phyloP scores from a whole-genome alignment of 176 grass and related monocot species.

The Oryza australiensis region DNA sequence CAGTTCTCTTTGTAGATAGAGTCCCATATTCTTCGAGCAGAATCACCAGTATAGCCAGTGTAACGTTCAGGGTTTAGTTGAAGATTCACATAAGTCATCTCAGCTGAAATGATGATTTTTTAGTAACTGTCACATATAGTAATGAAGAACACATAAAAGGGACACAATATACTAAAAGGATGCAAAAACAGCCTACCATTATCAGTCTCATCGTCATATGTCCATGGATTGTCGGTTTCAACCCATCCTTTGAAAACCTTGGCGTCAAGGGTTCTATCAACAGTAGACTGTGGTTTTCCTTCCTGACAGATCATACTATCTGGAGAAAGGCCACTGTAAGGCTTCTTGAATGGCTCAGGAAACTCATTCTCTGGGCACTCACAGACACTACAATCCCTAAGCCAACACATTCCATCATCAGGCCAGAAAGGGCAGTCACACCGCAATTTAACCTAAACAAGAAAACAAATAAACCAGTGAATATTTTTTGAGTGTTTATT shows the following conservation, averaged over 20 bases:
- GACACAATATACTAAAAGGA: neutral
- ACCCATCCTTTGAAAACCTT: conserved; percentile 87
- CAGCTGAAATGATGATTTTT: conserved; percentile 55
- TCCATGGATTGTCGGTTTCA: conserved; percentile 96
- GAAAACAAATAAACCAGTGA: conserved; percentile 3
- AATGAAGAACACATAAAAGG: conserved; percentile 16
- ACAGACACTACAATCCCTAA: conserved; percentile 88
- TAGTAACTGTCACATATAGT: conserved; percentile 4
- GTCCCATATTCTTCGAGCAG: conserved; percentile 91
- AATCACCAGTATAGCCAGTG: conserved; percentile 93
- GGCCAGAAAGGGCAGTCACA: conserved; percentile 98
- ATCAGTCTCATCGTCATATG: conserved; percentile 94
- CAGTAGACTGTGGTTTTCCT: conserved; percentile 81
- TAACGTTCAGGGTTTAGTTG: conserved; percentile 92
- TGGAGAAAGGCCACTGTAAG: conserved; percentile 46
- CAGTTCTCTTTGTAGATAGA: conserved; percentile 95
- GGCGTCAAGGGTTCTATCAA: conserved; percentile 89
- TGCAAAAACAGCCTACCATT: conserved; percentile 53
- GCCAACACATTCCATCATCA: conserved; percentile 91
- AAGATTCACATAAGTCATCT: conserved; percentile 96
- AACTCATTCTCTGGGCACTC: conserved; percentile 97
- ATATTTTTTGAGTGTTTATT: neutral
- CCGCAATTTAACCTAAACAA: conserved; percentile 87
- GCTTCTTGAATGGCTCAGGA: conserved; percentile 83
- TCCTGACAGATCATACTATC: conserved; percentile 82